A percentile compares a stretch with the other conserved stretches of the same genome.
phyloP scores from a whole-genome alignment of 371 early-diverging fungal species.

The Syncephalastrum sp. region DNA sequence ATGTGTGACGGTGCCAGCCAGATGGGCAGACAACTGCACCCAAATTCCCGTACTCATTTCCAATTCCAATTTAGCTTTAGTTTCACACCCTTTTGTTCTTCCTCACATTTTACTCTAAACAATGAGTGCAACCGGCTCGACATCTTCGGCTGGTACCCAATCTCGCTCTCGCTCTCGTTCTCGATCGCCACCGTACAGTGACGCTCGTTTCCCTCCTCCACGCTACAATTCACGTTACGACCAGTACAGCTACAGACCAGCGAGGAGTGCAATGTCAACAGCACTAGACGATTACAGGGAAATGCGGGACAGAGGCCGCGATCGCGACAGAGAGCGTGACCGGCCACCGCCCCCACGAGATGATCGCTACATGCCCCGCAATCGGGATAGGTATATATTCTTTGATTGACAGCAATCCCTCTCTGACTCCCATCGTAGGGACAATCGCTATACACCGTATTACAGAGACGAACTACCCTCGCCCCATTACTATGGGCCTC shows the following conservation, averaged over 20 bases:
- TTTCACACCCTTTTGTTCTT: too few species aligned
- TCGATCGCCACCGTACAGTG: constrained; percentile 48
- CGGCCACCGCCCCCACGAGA: constrained; percentile 37
- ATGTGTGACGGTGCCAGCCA: too few species aligned
- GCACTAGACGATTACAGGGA: constrained; percentile 49
- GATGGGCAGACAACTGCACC: too few species aligned
- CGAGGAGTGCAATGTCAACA: constrained; percentile 37
- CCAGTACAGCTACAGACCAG: constrained; percentile 32
- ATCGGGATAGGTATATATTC: constrained; percentile 28
- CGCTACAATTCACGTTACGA: constrained; percentile 51
- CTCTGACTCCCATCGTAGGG: constrained; percentile 15
- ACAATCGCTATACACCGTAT: constrained; percentile 44
- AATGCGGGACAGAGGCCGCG: constrained; percentile 52
- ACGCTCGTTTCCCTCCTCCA: constrained; percentile 37
- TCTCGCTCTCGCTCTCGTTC: constrained; percentile 49
- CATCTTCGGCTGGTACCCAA: constrained; percentile 50
- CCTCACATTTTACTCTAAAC: too few species aligned
- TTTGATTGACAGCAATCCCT: neutral
- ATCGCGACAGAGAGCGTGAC: constrained; percentile 45
- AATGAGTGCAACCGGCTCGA: constrained; percentile 54
- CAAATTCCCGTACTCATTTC: too few species aligned
- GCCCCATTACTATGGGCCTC: constrained; percentile 32
- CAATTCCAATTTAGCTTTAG: too few species aligned
- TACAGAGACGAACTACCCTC: constrained; percentile 44
- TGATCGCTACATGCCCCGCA: constrained; percentile 39